Base-by-base conservation (phyloP, 139 green algal species). In the Astrephomene gubernaculifera region DNA sequence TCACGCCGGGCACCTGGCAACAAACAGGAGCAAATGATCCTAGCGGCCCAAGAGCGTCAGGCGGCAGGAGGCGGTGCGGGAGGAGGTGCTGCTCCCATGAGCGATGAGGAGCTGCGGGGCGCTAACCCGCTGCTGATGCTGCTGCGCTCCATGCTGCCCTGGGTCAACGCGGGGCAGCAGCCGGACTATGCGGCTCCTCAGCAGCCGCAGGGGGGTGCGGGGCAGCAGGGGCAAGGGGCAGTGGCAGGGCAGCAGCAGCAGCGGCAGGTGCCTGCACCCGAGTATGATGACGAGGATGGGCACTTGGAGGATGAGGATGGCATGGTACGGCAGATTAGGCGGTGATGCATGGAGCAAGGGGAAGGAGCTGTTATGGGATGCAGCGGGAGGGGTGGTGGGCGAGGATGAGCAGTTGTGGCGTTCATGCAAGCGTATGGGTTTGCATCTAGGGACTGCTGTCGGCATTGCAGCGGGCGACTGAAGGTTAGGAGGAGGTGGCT, bases 61-160 rank as follows among this genome's bases (percentile, higher is more conserved):
- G 54, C 4, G 49, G 80, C n/a, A 31, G 57, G 39, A 19, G 12
- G 21, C 33, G 69, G 14, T 12, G 35, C 36, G 22, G n/a, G 24
- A 5, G n/a, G 39, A 1, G 80, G 76, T 24, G 82, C 33, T 38
- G 64, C 52, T 45, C 29, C 31, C 41, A 65, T 86, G 33, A 53
- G 70, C 1, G 70, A 89, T 9, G 71, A 82, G 67, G 43, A 89
- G 81, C 60, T 83, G 27, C 76, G 70, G 0, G 71, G 76, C 27
- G 71, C 76, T 39, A 88, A 96, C 89, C 94, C 95, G 0, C 75
- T 97, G 61, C 68, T 92, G 24, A 91, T 91, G 87, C 89, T 98
- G 89, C 90, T 98, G 76, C 90, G 91, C 39, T 91, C 92, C 24
- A 70, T 98, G 88, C 78, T 98, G 88, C 95, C 95, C 27, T 98